Evolutionary conservation across 768 basidiomycete genomes (phyloP).

Genomic region (Leccinum broughii): DNA sequence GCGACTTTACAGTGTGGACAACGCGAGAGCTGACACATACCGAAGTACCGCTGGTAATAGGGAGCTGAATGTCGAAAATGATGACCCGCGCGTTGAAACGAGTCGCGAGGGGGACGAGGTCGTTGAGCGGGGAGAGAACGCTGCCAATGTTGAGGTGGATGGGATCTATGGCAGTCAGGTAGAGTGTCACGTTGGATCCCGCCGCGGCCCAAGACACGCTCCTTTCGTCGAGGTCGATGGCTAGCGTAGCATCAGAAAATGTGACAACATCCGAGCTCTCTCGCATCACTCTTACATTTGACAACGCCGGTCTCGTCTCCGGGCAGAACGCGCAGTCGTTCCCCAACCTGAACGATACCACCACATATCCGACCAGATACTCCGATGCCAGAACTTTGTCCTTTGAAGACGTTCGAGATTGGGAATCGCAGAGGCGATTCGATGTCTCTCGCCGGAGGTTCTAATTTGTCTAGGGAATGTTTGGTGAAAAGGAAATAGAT

Average conservation of each 20-base stretch:
- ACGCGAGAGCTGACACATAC: slow-evolving; percentile 42
- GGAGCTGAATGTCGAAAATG: slow-evolving; percentile 88
- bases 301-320: slow-evolving; percentile 90
- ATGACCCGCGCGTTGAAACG: slow-evolving; percentile 86
- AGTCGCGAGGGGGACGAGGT: slow-evolving; percentile 74
- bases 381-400: slow-evolving; percentile 73
- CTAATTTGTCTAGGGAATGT: slow-evolving; percentile 64
- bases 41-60: slow-evolving; percentile 84
- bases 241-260: slow-evolving; percentile 40
- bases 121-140: slow-evolving; percentile 76
- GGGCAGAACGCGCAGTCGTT: slow-evolving; percentile 81
- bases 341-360: slow-evolving; percentile 91
- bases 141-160: slow-evolving; percentile 85
- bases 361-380: slow-evolving; percentile 83
- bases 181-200: slow-evolving; percentile 86
- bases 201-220: slow-evolving; percentile 84
- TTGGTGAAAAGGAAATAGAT: not conserved
- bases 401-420: slow-evolving; percentile 93
- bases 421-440: slow-evolving; percentile 80
- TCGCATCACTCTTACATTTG: slow-evolving; percentile 45
- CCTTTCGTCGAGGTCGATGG: slow-evolving; percentile 81
- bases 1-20: not conserved
- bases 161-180: slow-evolving; percentile 80
- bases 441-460: slow-evolving; percentile 79
- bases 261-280: not conserved